Percentiles rank a stretch among this genome's conserved stretches.
Conservation (phyloP, 2,329 filamentous ascomycete species). For the Colletotrichum melonis region DNA sequence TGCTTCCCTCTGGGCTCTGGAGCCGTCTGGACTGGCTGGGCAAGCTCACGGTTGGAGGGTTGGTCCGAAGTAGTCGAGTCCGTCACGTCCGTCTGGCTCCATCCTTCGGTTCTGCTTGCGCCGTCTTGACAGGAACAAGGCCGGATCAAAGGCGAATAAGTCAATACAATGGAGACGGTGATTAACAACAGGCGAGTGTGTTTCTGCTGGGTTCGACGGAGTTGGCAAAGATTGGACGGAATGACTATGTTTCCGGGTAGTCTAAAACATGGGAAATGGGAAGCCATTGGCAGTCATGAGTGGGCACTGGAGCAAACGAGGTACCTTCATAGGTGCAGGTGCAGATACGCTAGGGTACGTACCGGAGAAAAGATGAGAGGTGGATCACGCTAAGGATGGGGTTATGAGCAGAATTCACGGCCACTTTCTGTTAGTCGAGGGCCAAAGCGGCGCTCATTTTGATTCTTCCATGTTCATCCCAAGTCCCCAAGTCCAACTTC, state of each 20-base stretch:
- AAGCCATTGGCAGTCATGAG: background rate
- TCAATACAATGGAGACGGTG: background rate
- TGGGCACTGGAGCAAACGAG: background rate
- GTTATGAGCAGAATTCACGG: background rate
- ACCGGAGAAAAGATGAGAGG: background rate
- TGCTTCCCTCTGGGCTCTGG: background rate
- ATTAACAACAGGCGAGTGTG: background rate
- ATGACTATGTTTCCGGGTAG: conserved; percentile 20
- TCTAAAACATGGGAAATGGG: conserved; percentile 6
- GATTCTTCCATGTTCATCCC: background rate
- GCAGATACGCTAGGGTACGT: background rate
- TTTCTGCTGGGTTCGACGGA: background rate
- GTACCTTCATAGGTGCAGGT: no score
- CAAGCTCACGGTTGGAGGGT: background rate
- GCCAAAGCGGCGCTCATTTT: conserved; percentile 9
- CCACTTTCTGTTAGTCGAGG: background rate
- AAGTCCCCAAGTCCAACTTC: background rate
- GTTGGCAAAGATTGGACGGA: conserved; percentile 8
- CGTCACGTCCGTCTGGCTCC: background rate
- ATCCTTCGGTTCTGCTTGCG: conserved; percentile 11
- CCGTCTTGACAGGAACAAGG: background rate
- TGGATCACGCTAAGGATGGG: background rate
- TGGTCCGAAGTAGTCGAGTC: background rate
- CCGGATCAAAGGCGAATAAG: background rate
- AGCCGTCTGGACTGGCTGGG: background rate